A percentile compares a stretch with the other conserved stretches of the same genome.
These are phyloP conservation scores for Escovopsis weberi DNA, from an alignment of 2,329 filamentous ascomycete genomes.

Conservation along the genomic window DNA sequence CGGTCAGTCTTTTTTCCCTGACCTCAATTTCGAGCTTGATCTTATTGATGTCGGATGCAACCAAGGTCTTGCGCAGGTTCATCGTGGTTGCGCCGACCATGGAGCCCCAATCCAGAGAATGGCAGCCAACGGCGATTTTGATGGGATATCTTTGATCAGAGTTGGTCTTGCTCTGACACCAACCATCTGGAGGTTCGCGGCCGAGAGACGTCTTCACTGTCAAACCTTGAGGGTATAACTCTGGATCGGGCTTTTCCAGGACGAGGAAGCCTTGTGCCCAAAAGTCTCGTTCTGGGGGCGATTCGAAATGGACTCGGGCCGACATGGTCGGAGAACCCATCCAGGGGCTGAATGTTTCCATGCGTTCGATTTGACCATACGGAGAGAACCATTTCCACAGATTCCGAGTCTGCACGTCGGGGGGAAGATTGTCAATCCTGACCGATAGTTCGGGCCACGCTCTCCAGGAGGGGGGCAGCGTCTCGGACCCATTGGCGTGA, in stretches of 20 bases:
- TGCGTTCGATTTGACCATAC: constrained; percentile 37
- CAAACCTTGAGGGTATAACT: constrained; percentile 9
- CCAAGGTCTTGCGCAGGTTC: constrained; percentile 38
- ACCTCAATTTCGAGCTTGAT: constrained; percentile 19
- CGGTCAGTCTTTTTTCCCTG: constrained; percentile 13
- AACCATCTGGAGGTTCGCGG: constrained; percentile 4
- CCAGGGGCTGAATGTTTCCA: constrained; percentile 39
- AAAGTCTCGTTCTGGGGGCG: constrained; percentile 36
- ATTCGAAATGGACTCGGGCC: constrained; percentile 41
- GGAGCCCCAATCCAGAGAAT: constrained; percentile 46
- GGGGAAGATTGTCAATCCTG: constrained; percentile 19
- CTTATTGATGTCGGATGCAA: constrained; percentile 1
- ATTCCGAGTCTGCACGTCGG: constrained; percentile 22
- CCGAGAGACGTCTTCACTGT: constrained; percentile 6
- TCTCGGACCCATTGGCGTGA: background rate
- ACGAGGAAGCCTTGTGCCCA: constrained; percentile 26
- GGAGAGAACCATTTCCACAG: constrained; percentile 37
- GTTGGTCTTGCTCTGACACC: background rate
- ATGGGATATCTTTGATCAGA: constrained; percentile 14
- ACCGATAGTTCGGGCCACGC: constrained; percentile 20
- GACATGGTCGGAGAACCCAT: constrained; percentile 11
- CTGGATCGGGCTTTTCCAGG: constrained; percentile 12
- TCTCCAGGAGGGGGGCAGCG: constrained; percentile 14
- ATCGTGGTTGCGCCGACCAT: constrained; percentile 39
- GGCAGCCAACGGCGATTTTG: constrained; percentile 27